These are phyloP conservation scores for Camelina laxa DNA, from an alignment of 345 rosid genomes.

Conservation along the genomic window DNA sequence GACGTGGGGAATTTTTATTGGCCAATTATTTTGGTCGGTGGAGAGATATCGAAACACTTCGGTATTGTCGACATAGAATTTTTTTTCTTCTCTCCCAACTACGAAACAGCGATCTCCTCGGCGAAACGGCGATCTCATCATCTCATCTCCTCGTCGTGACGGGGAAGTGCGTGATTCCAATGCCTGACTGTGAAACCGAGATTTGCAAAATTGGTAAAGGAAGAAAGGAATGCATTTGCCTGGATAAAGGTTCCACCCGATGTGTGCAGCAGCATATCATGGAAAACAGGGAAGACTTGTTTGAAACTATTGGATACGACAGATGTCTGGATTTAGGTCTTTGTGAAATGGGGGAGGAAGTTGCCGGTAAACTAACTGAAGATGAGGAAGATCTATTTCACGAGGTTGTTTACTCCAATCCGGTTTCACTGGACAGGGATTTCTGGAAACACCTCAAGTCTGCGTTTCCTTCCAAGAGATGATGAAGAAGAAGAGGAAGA, in stretches of 20 bases:
- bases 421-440: conserved; percentile 56
- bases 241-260: conserved; percentile 63
- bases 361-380: conserved; percentile 63
- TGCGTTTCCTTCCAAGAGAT: conserved; percentile 55
- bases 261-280: conserved; percentile 69
- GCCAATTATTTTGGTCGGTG: too few relatives aligned
- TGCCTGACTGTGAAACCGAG: conserved; percentile 46
- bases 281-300: conserved; percentile 63
- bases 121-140: too few relatives aligned
- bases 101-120: too few relatives aligned
- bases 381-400: conserved; percentile 68
- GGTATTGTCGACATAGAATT: too few relatives aligned
- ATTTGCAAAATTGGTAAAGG: conserved; percentile 46
- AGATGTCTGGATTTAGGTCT: conserved; percentile 59
- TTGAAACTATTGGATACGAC: conserved; percentile 62
- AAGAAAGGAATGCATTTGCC: conserved; percentile 57
- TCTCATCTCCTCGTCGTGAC: too few relatives aligned
- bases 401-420: conserved; percentile 65
- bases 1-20: too few relatives aligned
- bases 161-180: conserved; percentile 60
- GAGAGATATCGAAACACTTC: too few relatives aligned
- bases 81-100: too few relatives aligned
- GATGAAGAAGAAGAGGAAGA: conserved; percentile 26
- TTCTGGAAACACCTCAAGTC: conserved; percentile 72
- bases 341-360: conserved; percentile 78